Percentiles rank a stretch among this genome's conserved stretches.
Conservation (phyloP, 345 rosid genomes). For the Diplotaxis tenuifolia region DNA sequence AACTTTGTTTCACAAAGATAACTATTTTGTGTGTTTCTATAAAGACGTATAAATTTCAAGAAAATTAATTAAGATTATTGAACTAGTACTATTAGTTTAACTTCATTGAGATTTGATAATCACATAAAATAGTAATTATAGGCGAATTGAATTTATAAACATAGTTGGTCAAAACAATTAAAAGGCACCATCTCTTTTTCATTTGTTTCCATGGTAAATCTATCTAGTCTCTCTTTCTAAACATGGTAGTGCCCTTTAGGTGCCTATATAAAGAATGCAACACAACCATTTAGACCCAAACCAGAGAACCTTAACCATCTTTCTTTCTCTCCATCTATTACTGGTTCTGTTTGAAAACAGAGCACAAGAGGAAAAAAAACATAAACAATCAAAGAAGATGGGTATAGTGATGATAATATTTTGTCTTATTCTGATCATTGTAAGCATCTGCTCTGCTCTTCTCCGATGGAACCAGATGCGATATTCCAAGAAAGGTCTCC, state of each 20-base stretch:
- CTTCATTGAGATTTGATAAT: too few species aligned
- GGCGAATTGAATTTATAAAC: too few species aligned
- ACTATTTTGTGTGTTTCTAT: too few species aligned
- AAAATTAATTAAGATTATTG: too few species aligned
- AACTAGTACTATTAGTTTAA: too few species aligned
- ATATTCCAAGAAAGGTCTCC: slow-evolving; percentile 72
- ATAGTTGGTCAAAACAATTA: background rate
- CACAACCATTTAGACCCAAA: slow-evolving; percentile 24
- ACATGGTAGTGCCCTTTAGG: slow-evolving; percentile 19
- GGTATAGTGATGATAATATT: slow-evolving; percentile 54
- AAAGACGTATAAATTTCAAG: too few species aligned
- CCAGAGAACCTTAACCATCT: slow-evolving; percentile 23
- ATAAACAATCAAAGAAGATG: slow-evolving; percentile 39
- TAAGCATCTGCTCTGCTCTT: slow-evolving; percentile 63
- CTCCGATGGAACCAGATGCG: slow-evolving; percentile 78
- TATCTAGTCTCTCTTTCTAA: background rate
- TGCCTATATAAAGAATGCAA: slow-evolving; percentile 36
- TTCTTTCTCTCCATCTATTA: slow-evolving; percentile 12
- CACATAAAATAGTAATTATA: too few species aligned
- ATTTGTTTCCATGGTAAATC: slow-evolving; percentile 16
- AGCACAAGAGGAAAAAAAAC: background rate
- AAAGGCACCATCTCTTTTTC: background rate
- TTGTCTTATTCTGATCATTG: slow-evolving; percentile 40
- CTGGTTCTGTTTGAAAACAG: slow-evolving; percentile 17
- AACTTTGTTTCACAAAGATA: too few species aligned